Evolutionary conservation across 2,329 filamentous ascomycete genomes (phyloP).

Genomic region (Lasiodiplodia gonubiensis): DNA sequence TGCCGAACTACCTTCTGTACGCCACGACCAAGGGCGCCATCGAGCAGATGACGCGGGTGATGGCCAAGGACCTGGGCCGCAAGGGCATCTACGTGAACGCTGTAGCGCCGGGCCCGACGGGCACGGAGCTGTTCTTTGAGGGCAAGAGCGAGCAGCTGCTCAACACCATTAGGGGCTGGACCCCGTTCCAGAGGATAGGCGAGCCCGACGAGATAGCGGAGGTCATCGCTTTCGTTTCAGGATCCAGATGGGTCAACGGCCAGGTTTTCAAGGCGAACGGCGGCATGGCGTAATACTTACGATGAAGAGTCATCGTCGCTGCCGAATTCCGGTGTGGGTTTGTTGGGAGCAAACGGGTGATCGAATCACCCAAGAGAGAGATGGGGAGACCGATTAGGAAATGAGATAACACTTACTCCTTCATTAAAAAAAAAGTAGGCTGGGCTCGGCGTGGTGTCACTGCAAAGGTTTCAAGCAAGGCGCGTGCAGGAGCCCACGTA

Average conservation of each 20-base stretch:
- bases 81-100: constrained; percentile 60
- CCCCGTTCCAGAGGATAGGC: constrained; percentile 30
- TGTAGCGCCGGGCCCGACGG: constrained; percentile 61
- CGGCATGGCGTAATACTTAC: constrained; percentile 32
- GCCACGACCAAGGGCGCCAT: constrained; percentile 64
- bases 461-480: constrained; percentile 7
- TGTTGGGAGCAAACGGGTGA: constrained; percentile 20
- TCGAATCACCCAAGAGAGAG: constrained; percentile 20
- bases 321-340: constrained; percentile 10
- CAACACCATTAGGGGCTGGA: constrained; percentile 37
- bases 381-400: neutral
- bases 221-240: constrained; percentile 37
- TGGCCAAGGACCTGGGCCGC: constrained; percentile 61
- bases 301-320: constrained; percentile 9
- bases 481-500: neutral
- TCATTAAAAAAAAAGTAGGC: neutral
- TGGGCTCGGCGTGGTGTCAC: constrained; percentile 12
- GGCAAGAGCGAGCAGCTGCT: constrained; percentile 51
- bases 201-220: constrained; percentile 38
- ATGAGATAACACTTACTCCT: constrained; percentile 3
- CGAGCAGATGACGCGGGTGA: constrained; percentile 62
- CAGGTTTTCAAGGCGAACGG: constrained; percentile 40
- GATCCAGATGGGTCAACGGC: constrained; percentile 33
- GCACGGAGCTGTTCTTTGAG: constrained; percentile 53
- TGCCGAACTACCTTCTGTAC: constrained; percentile 55